Percentiles rank a stretch among this genome's conserved stretches.
phyloP scores from a whole-genome alignment of 257 asterid species.

The Scutellaria minor region DNA sequence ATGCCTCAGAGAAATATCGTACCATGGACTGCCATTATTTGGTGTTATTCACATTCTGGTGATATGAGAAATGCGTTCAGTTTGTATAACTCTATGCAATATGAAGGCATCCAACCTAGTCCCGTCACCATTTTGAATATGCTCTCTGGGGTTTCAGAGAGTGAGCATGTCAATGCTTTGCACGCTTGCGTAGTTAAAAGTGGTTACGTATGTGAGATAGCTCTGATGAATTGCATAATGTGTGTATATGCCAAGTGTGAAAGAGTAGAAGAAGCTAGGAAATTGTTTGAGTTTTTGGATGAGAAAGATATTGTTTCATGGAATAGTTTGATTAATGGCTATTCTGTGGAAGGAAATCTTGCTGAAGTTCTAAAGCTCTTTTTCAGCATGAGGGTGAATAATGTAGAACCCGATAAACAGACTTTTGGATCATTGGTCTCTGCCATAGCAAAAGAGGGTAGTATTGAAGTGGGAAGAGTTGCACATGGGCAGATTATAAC shows the following conservation, averaged over 20 bases:
- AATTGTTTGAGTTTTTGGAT: slow-evolving; percentile 57
- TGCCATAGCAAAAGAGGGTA: slow-evolving; percentile 55
- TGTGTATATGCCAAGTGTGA: slow-evolving; percentile 77
- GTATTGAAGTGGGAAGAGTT: slow-evolving; percentile 53
- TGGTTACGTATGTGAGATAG: slow-evolving; percentile 50
- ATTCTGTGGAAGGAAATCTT: slow-evolving; percentile 49
- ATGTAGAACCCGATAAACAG: slow-evolving; percentile 61
- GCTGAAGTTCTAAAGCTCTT: slow-evolving; percentile 50
- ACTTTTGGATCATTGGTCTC: slow-evolving; percentile 69
- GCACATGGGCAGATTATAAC: slow-evolving; percentile 63
- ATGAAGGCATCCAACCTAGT: slow-evolving; percentile 58
- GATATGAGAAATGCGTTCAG: slow-evolving; percentile 50
- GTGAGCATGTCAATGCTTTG: slow-evolving; percentile 46
- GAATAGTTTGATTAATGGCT: slow-evolving; percentile 79
- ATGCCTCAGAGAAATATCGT: slow-evolving; percentile 69
- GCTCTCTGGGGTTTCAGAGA: slow-evolving; percentile 65
- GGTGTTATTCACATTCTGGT: slow-evolving; percentile 62
- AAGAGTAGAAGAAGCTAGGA: slow-evolving; percentile 56
- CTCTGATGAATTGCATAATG: slow-evolving; percentile 62
- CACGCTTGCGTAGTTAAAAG: slow-evolving; percentile 53
- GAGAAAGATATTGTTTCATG: slow-evolving; percentile 74
- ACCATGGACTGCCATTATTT: slow-evolving; percentile 79
- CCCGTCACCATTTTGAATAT: slow-evolving; percentile 61
- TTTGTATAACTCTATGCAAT: slow-evolving; percentile 63
- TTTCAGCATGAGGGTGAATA: slow-evolving; percentile 56